A percentile compares a stretch with the other conserved stretches of the same genome.
These are phyloP conservation scores for Cercospora nicotianae DNA, from an alignment of 2,329 filamentous ascomycete genomes.

Conservation along the genomic window DNA sequence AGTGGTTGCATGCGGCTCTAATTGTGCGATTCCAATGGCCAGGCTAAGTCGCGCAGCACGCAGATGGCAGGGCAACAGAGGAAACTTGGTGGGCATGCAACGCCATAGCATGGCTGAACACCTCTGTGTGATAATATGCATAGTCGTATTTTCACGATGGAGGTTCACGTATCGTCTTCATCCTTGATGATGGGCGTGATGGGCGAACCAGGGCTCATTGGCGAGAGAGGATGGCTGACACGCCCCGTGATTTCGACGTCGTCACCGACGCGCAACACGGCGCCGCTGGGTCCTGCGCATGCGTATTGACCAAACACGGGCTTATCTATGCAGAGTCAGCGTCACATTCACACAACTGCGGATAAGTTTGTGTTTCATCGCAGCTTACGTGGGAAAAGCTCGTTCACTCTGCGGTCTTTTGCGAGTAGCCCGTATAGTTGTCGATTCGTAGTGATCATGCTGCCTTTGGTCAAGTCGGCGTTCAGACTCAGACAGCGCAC, in stretches of 20 bases:
- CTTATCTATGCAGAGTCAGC: conserved; percentile 31
- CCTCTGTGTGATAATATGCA: neutral
- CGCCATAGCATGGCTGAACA: neutral
- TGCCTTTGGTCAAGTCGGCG: conserved; percentile 36
- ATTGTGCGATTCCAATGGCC: neutral
- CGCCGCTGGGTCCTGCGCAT: conserved; percentile 39
- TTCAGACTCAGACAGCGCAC: conserved; percentile 38
- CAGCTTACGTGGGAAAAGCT: conserved; percentile 35
- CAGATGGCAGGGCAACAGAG: neutral
- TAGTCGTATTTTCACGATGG: neutral
- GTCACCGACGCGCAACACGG: conserved; percentile 37
- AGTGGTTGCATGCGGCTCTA: neutral
- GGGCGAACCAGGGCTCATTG: conserved; percentile 46
- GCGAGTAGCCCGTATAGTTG: conserved; percentile 38
- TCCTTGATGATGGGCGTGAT: conserved; percentile 20
- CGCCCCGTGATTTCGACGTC: conserved; percentile 36
- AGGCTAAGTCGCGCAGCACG: neutral
- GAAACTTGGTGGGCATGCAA: neutral
- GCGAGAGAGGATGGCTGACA: conserved; percentile 23
- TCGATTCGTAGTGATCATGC: conserved; percentile 37
- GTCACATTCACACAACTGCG: no score
- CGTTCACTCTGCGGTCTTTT: conserved; percentile 37
- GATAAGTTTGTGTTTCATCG: no score
- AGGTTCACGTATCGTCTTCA: conserved; percentile 3
- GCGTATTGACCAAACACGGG: conserved; percentile 41